These are phyloP conservation scores for Nannizziopsis arthrosporioides DNA, from an alignment of 2,329 filamentous ascomycete genomes.

Conservation along the genomic window DNA sequence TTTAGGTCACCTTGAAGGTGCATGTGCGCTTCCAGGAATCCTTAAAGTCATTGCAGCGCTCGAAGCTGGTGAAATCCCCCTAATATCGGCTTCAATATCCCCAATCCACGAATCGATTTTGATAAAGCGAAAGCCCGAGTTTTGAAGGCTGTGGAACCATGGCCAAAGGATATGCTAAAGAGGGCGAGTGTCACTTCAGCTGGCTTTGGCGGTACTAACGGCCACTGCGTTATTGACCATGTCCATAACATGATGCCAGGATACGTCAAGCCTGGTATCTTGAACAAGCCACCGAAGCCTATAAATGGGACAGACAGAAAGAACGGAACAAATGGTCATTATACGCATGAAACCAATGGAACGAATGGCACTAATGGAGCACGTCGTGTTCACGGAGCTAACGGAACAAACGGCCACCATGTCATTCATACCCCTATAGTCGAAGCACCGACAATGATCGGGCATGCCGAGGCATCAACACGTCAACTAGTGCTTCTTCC, in stretches of 20 bases:
- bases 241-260: neutral
- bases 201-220: constrained; percentile 15
- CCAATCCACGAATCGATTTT: constrained; percentile 4
- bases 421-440: neutral
- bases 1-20: constrained; percentile 23
- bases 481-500: constrained; percentile 17
- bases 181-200: constrained; percentile 18
- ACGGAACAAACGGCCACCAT: neutral
- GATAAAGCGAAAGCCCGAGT: constrained; percentile 12
- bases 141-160: constrained; percentile 13
- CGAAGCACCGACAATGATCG: neutral
- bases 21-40: constrained; percentile 21
- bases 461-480: constrained; percentile 9
- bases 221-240: constrained; percentile 12
- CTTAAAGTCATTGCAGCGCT: constrained; percentile 22
- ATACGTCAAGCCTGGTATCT: constrained; percentile 2
- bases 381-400: neutral
- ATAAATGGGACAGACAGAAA: too few relatives aligned
- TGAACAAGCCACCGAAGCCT: neutral
- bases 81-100: constrained; percentile 13
- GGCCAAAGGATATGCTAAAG: constrained; percentile 17
- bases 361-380: too few relatives aligned
- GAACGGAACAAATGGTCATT: too few relatives aligned
- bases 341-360: too few relatives aligned
- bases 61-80: constrained; percentile 22